phyloP scores from a whole-genome alignment of 1,284 basidiomycete genomes.

The Malassezia dermatis region DNA sequence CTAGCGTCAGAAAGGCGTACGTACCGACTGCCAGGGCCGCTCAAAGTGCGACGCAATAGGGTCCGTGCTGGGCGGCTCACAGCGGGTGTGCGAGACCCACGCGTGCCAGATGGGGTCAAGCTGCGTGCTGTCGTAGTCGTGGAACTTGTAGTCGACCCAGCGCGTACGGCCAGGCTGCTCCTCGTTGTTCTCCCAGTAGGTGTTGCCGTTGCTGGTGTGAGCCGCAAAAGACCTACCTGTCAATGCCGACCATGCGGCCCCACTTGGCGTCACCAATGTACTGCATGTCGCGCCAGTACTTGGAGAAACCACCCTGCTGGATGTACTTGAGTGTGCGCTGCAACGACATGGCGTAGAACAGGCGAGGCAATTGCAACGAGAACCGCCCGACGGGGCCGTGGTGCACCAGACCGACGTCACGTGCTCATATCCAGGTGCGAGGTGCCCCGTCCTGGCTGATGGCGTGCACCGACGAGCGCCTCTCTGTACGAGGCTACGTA shows the following conservation, averaged over 20 bases:
- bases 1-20: conserved; percentile 14
- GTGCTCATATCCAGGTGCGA: background rate
- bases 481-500: no score
- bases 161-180: conserved; percentile 40
- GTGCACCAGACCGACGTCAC: background rate
- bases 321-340: conserved; percentile 38
- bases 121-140: conserved; percentile 40
- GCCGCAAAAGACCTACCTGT: conserved; percentile 22
- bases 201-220: conserved; percentile 35
- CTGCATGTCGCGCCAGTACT: conserved; percentile 43
- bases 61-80: conserved; percentile 33
- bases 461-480: background rate
- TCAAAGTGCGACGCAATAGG: conserved; percentile 22
- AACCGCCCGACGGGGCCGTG: background rate
- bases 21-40: conserved; percentile 36
- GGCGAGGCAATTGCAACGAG: background rate
- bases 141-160: conserved; percentile 43
- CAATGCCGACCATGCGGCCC: conserved; percentile 39
- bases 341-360: conserved; percentile 32
- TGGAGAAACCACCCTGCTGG: conserved; percentile 34
- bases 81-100: conserved; percentile 41
- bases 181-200: conserved; percentile 43
- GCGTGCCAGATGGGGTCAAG: conserved; percentile 44
- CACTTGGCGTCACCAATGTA: conserved; percentile 46
- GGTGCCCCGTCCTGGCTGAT: background rate